phyloP scores from a whole-genome alignment of 1,284 basidiomycete genomes.

The Dichomitus squalens region DNA sequence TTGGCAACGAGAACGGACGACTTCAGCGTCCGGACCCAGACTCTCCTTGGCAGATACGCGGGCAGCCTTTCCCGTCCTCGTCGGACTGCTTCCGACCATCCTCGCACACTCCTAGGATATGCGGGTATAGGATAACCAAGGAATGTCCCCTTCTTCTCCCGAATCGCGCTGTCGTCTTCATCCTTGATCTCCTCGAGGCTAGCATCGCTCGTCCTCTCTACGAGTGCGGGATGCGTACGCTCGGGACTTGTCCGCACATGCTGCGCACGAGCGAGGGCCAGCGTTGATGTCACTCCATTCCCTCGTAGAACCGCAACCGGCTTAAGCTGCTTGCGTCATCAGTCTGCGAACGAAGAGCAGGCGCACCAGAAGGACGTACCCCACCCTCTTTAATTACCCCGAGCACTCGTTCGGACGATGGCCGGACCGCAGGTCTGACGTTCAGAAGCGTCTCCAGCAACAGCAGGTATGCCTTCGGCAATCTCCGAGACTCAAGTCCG shows the following conservation, averaged over 20 bases:
- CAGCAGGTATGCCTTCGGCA: constrained; percentile 70
- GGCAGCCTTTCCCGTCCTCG: constrained; percentile 16
- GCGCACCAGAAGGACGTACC: constrained; percentile 40
- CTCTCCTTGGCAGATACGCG: constrained; percentile 15
- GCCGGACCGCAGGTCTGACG: constrained; percentile 59
- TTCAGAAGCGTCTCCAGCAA: constrained; percentile 75
- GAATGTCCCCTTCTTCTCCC: constrained; percentile 2
- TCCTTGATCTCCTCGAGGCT: constrained; percentile 17
- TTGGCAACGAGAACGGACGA: constrained; percentile 42
- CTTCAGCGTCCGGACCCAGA: constrained; percentile 32
- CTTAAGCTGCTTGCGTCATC: constrained; percentile 1
- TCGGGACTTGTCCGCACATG: constrained; percentile 12
- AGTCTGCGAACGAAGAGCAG: neutral
- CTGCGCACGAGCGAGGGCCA: constrained; percentile 12
- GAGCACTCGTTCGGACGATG: constrained; percentile 73
- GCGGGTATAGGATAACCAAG: constrained; percentile 1
- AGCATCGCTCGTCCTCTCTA: constrained; percentile 13
- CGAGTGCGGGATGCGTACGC: neutral
- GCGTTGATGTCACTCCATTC: neutral
- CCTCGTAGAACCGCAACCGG: neutral
- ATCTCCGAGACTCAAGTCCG: constrained; percentile 64
- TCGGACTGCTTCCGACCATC: constrained; percentile 4
- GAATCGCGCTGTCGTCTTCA: constrained; percentile 1
- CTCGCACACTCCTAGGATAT: neutral
- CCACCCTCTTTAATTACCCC: constrained; percentile 65